Conservation (phyloP, 2,329 filamentous ascomycete species). For the Plectosphaerella cucumerina region DNA sequence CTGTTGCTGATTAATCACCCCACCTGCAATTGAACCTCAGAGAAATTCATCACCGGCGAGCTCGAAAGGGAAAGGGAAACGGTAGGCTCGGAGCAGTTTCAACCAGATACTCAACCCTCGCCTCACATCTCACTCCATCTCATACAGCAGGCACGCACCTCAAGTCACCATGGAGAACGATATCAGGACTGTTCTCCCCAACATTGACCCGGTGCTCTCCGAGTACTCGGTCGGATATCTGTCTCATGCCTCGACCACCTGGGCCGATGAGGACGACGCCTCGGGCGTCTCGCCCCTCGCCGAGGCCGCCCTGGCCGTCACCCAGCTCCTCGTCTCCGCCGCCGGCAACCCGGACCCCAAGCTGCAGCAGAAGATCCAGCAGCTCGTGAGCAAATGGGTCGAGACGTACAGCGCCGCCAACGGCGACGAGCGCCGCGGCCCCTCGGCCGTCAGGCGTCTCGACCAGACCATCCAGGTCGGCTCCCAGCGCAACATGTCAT, state of each 20-base stretch:
- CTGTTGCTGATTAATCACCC: too few species aligned
- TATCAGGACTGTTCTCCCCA: slow-evolving; percentile 77
- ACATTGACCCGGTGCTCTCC: slow-evolving; percentile 82
- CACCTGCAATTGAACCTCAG: too few species aligned
- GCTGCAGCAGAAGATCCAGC: slow-evolving; percentile 73
- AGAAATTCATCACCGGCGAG: too few species aligned
- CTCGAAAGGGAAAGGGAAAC: too few species aligned
- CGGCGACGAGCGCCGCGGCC: slow-evolving; percentile 66
- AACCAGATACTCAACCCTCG: not conserved
- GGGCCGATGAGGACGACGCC: slow-evolving; percentile 68
- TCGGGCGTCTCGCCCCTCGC: slow-evolving; percentile 69
- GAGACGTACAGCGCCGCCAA: slow-evolving; percentile 72
- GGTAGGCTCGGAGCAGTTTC: too few species aligned
- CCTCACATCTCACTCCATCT: not conserved
- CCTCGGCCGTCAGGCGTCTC: slow-evolving; percentile 75
- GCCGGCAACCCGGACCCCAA: slow-evolving; percentile 72
- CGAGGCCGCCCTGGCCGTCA: slow-evolving; percentile 80
- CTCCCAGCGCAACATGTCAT: slow-evolving; percentile 91
- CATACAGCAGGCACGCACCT: not conserved
- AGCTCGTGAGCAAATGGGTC: slow-evolving; percentile 87
- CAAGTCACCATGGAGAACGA: slow-evolving; percentile 70
- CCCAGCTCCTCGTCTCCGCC: slow-evolving; percentile 88
- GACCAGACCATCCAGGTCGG: slow-evolving; percentile 95
- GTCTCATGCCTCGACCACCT: slow-evolving; percentile 84
- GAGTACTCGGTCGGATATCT: slow-evolving; percentile 95